A percentile compares a stretch with the other conserved stretches of the same genome.
These are phyloP conservation scores for Fragaria nilgerrensis DNA, from an alignment of 306 rosid genomes.

Conservation along the genomic window DNA sequence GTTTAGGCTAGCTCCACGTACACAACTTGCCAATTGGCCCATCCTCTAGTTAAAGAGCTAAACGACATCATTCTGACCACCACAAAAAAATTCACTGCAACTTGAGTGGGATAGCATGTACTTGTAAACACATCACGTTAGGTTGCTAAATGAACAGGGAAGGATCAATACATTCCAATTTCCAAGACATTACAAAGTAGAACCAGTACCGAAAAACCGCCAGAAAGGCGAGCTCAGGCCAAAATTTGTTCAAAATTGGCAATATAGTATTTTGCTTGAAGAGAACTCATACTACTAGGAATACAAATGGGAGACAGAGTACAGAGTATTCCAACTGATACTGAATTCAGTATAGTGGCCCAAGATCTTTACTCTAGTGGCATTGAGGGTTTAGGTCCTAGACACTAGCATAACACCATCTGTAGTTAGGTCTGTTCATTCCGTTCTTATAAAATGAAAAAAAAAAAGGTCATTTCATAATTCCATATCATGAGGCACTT, in stretches of 20 bases:
- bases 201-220: neutral
- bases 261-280: neutral
- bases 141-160: neutral
- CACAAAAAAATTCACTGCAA: neutral
- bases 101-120: neutral
- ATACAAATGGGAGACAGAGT: neutral
- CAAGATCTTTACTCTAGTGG: neutral
- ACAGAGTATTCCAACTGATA: neutral
- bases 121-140: neutral
- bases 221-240: neutral
- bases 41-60: neutral
- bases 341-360: neutral
- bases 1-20: slow-evolving; percentile 28
- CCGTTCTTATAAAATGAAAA: neutral
- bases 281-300: neutral
- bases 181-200: neutral
- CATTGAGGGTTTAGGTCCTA: neutral
- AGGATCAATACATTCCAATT: neutral
- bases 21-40: slow-evolving; percentile 22
- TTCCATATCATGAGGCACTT: neutral
- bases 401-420: neutral
- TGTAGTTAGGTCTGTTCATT: neutral
- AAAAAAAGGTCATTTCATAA: neutral
- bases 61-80: slow-evolving; percentile 5
- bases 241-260: neutral